phyloP scores from a whole-genome alignment of 1,284 basidiomycete species.

The Heterobasidion irregulare region DNA sequence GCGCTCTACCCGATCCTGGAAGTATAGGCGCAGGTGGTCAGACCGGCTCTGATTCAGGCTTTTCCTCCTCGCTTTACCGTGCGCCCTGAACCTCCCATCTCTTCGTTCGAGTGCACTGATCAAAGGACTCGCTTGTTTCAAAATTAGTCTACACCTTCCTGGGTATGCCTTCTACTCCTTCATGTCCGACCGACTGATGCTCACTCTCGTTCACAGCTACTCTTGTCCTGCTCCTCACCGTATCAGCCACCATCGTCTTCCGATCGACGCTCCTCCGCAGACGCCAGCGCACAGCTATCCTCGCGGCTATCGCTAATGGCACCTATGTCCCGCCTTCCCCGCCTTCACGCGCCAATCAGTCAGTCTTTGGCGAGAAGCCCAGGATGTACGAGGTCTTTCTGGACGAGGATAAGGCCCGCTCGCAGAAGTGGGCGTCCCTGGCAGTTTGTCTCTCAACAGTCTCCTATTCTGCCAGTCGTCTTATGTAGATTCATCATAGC shows the following conservation, averaged over 20 bases:
- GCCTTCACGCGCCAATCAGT: not conserved
- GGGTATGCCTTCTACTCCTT: not conserved
- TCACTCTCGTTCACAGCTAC: not conserved
- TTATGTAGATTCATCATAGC: not conserved
- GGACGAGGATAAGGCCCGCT: not conserved
- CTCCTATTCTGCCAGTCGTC: not conserved
- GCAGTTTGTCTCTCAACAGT: not conserved
- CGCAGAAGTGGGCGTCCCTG: not conserved
- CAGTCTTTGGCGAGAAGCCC: not conserved
- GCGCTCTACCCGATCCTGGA: not conserved
- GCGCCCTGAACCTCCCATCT: not conserved
- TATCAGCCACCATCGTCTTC: slow-evolving; percentile 2
- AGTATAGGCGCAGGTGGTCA: not conserved
- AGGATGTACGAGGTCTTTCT: not conserved
- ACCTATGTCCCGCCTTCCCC: not conserved
- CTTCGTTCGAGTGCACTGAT: not conserved
- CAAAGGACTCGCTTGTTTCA: not conserved
- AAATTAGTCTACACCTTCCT: slow-evolving; percentile 4
- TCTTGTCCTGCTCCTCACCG: slow-evolving; percentile 4
- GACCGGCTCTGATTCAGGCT: not conserved
- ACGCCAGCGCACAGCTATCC: not conserved
- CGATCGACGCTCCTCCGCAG: slow-evolving; percentile 6
- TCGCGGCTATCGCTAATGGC: slow-evolving; percentile 2
- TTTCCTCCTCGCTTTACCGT: not conserved
- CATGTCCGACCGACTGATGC: not conserved